These are phyloP conservation scores for Infundibulicybe gibba DNA, from an alignment of 768 basidiomycete species.

Conservation along the genomic window DNA sequence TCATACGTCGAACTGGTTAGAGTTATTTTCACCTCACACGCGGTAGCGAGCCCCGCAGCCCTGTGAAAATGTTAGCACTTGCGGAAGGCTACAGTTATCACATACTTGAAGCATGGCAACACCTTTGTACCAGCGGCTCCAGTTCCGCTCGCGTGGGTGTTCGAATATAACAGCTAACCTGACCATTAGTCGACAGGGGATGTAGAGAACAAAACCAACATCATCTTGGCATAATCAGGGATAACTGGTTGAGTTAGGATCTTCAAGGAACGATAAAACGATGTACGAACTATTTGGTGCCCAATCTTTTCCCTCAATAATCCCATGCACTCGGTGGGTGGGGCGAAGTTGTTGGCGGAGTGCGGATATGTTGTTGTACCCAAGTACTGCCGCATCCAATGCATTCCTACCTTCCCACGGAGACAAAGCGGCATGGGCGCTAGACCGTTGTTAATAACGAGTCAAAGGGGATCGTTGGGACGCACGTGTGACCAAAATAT, in stretches of 20 bases:
- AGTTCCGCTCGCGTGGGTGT: constrained; percentile 65
- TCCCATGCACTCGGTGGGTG: constrained; percentile 74
- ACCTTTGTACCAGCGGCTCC: constrained; percentile 56
- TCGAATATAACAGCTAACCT: constrained; percentile 63
- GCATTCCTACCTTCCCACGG: constrained; percentile 88
- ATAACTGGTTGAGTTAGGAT: constrained; percentile 48
- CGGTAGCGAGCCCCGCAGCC: constrained; percentile 66
- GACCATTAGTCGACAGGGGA: background rate
- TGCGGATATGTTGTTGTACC: constrained; percentile 75
- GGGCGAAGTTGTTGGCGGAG: constrained; percentile 82
- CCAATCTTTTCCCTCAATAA: constrained; percentile 76
- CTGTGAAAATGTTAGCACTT: constrained; percentile 27
- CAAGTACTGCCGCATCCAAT: constrained; percentile 82
- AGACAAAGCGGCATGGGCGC: constrained; percentile 73
- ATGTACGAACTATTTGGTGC: constrained; percentile 57
- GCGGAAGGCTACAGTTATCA: background rate
- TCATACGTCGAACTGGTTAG: constrained; percentile 39
- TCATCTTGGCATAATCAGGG: constrained; percentile 75
- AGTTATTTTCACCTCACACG: constrained; percentile 47
- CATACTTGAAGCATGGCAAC: constrained; percentile 46
- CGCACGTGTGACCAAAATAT: constrained; percentile 71
- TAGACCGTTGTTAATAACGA: constrained; percentile 17
- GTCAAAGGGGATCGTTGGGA: background rate
- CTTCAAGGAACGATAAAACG: background rate
- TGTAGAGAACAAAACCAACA: constrained; percentile 31